phyloP scores from a whole-genome alignment of 163 green algal species.

The Chlamydomonas reinhardtii region DNA sequence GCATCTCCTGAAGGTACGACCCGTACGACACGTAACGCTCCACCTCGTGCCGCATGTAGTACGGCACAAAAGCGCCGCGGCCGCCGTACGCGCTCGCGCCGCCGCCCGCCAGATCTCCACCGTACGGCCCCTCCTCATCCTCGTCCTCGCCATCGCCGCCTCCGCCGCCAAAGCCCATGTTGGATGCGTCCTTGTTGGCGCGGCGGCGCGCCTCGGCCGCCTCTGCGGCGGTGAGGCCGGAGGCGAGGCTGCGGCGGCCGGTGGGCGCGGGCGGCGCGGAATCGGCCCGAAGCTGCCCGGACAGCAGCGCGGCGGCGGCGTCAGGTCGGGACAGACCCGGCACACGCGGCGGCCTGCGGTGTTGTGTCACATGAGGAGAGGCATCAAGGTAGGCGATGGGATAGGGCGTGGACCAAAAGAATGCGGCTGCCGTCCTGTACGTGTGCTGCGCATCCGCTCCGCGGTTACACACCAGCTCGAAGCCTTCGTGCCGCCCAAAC shows the following conservation, averaged over 20 bases:
- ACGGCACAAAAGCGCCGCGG: conserved; percentile 8
- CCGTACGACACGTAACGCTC: conserved; percentile 29
- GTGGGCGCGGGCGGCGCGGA: not conserved
- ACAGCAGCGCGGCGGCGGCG: conserved; percentile 26
- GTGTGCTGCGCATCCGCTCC: too few species aligned
- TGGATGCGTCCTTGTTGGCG: too few species aligned
- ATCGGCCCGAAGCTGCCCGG: conserved; percentile 3
- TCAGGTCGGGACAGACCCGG: conserved; percentile 2
- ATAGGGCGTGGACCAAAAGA: too few species aligned
- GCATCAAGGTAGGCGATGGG: too few species aligned
- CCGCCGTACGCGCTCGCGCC: not conserved
- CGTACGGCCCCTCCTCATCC: not conserved
- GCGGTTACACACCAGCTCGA: too few species aligned
- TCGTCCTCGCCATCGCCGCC: not conserved
- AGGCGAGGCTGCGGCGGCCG: not conserved
- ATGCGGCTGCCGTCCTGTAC: too few species aligned
- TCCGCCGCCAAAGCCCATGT: not conserved
- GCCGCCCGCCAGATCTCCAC: not conserved
- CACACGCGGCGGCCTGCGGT: conserved; percentile 7
- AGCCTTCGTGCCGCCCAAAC: too few species aligned
- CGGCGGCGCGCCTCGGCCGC: too few species aligned
- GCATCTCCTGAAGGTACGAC: conserved; percentile 31
- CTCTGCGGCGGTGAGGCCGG: not conserved
- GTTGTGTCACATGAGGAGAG: too few species aligned
- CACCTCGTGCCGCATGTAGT: conserved; percentile 25